Evolutionary conservation across 177 flowering plant species (phyloP).

Genomic region (Vitis hybrid): DNA sequence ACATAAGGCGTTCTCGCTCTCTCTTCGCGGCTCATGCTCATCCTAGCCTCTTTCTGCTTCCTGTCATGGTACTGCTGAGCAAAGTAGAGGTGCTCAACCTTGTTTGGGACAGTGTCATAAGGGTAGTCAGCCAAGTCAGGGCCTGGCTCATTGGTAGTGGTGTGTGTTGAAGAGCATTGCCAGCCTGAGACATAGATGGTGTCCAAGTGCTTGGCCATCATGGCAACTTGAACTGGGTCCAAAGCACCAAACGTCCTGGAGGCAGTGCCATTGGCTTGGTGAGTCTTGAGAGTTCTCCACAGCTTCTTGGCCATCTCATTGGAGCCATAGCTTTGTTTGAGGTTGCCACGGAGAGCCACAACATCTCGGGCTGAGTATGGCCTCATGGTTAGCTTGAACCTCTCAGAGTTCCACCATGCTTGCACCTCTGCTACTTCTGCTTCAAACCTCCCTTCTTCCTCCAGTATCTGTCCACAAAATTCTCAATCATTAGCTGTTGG

Average conservation of each 20-base stretch:
- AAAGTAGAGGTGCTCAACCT: constrained; percentile 86
- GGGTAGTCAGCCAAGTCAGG: constrained; percentile 98
- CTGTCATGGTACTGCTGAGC: constrained; percentile 93
- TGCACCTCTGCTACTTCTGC: constrained; percentile 91
- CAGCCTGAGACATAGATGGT: constrained; percentile 92
- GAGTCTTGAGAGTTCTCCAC: constrained; percentile 84
- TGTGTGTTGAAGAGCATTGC: constrained; percentile 97
- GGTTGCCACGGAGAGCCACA: constrained; percentile 77
- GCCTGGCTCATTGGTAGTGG: constrained; percentile 86
- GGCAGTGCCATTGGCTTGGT: constrained; percentile 80
- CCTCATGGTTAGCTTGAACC: constrained; percentile 75
- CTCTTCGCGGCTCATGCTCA: constrained; percentile 84
- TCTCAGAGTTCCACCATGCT: constrained; percentile 89
- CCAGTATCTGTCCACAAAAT: constrained; percentile 56
- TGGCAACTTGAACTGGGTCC: constrained; percentile 93
- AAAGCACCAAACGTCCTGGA: constrained; percentile 94
- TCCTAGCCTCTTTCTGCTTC: constrained; percentile 86
- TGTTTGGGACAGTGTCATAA: constrained; percentile 95
- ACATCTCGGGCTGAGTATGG: constrained; percentile 83
- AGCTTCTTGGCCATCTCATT: constrained; percentile 85
- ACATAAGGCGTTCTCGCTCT: constrained; percentile 68
- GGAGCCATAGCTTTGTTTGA: constrained; percentile 67
- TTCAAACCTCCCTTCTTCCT: constrained; percentile 89
- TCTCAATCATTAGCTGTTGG: no score
- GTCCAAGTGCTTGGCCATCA: constrained; percentile 94